Base-by-base conservation (phyloP, 352 stramenopile genomes). In the Pythium apleroticum region DNA sequence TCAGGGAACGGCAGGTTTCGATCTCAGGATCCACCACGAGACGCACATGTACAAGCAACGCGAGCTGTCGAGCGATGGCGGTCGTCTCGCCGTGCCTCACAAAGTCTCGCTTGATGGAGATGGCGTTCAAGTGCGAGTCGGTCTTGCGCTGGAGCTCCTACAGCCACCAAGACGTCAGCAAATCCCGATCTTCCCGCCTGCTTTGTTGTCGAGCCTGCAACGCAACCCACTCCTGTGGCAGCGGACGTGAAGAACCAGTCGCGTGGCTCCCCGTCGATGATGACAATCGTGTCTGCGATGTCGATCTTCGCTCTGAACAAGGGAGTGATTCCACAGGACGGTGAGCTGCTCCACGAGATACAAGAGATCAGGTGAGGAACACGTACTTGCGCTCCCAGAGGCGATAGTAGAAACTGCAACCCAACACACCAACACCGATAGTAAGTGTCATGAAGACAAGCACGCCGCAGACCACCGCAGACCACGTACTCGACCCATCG, bases 211-310 rank as follows among this genome's bases (percentile, higher is more conserved):
- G 15, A 11, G 17, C 28, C 45, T 5, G 5, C 15, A 50, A 39
- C 15, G n/a, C 1, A 58, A 28, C 74, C 27, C 52, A 90, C 81
- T 27, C 79, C 81, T 6, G 81, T 85, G 63, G 31, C 43, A 3
- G 77, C 57, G 4, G 81, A 90, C 3, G 81, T 89, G 65, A 80
- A 88, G 66, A 77, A 90, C 81, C 81, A 90, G 35, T 81, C 76
- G 9, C 50, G 61, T 9, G 71, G 69, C 22, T 27, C 69, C 19
- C 81, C 81, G n/a, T 74, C 69, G 10, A 66, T 37, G 53, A 90
- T 75, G 19, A 89, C 19, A 25, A 90, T 71, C 6, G 76, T 73
- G 70, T 90, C 81, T 15, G 65, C 72, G 46, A 90, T 85, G 39
- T 90, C 81, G 1, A 90, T 46, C 57, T 85, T 50, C 43, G 43